Percentiles rank a stretch among this genome's conserved stretches.
Conservation (phyloP, 2,329 filamentous ascomycete genomes). For the Penicillium capsulatum region DNA sequence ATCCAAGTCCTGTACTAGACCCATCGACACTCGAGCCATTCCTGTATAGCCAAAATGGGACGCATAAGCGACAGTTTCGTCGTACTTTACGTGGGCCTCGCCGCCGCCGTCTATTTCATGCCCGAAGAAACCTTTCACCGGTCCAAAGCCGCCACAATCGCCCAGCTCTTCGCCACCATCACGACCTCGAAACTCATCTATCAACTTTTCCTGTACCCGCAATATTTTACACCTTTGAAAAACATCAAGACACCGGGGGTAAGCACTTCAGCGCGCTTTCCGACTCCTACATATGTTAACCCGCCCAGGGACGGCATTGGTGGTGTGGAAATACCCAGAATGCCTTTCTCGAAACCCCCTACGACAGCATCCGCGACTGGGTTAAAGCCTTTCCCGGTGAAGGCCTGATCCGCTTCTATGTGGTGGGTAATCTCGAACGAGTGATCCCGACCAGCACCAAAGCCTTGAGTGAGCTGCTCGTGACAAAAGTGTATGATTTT, state of each 20-base stretch:
- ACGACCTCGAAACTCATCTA: constrained; percentile 27
- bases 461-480: constrained; percentile 65
- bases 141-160: constrained; percentile 27
- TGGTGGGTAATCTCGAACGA: constrained; percentile 59
- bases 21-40: not conserved
- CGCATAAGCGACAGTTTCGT: not conserved
- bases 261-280: constrained; percentile 16
- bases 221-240: constrained; percentile 55
- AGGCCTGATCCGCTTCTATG: constrained; percentile 64
- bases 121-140: constrained; percentile 29
- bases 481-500: constrained; percentile 66
- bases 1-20: too few relatives aligned
- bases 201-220: constrained; percentile 52
- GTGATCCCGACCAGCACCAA: constrained; percentile 60
- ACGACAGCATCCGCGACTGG: constrained; percentile 46
- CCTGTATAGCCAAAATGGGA: not conserved
- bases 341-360: constrained; percentile 40
- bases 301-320: constrained; percentile 36
- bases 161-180: constrained; percentile 21
- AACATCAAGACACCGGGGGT: constrained; percentile 54
- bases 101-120: constrained; percentile 16
- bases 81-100: constrained; percentile 18
- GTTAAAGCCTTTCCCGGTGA: constrained; percentile 59
- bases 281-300: not conserved
- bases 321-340: constrained; percentile 45